Evolutionary conservation across 2,329 filamentous ascomycete species (phyloP).

Genomic region (Alternaria viburni): DNA sequence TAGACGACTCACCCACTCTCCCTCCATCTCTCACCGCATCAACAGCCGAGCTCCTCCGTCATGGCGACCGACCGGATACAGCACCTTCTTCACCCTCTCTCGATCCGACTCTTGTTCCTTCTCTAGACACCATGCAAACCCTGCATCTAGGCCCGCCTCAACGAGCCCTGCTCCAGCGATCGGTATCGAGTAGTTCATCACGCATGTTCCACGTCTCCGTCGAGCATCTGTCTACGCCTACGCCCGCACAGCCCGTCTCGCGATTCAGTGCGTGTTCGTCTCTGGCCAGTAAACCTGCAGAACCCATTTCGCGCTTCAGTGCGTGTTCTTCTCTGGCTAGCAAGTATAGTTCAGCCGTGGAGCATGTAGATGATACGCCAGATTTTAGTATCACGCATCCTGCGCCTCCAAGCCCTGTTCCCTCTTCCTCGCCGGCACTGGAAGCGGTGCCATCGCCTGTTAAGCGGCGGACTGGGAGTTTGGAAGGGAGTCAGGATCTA

Average conservation of each 20-base stretch:
- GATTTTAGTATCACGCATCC: slow-evolving; percentile 6
- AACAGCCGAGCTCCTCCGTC: background rate
- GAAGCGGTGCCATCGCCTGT: background rate
- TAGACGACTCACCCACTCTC: background rate
- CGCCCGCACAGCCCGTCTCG: background rate
- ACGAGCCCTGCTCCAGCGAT: background rate
- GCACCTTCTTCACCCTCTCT: background rate
- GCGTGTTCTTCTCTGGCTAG: background rate
- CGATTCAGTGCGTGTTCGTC: background rate
- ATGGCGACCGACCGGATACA: background rate
- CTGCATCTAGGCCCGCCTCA: background rate
- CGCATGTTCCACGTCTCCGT: background rate
- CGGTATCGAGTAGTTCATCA: background rate
- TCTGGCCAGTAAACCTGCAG: background rate
- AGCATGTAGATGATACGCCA: background rate
- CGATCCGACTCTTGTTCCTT: background rate
- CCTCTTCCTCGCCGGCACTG: background rate
- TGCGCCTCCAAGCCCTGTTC: background rate
- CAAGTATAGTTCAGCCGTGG: background rate
- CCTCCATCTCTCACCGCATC: background rate
- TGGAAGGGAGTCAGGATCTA: background rate
- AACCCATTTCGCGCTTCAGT: background rate
- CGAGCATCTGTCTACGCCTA: background rate
- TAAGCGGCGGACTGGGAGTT: background rate
- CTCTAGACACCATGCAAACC: background rate